Evolutionary conservation across 345 rosid species (phyloP).

Genomic region (Carallia pectinifolia): DNA sequence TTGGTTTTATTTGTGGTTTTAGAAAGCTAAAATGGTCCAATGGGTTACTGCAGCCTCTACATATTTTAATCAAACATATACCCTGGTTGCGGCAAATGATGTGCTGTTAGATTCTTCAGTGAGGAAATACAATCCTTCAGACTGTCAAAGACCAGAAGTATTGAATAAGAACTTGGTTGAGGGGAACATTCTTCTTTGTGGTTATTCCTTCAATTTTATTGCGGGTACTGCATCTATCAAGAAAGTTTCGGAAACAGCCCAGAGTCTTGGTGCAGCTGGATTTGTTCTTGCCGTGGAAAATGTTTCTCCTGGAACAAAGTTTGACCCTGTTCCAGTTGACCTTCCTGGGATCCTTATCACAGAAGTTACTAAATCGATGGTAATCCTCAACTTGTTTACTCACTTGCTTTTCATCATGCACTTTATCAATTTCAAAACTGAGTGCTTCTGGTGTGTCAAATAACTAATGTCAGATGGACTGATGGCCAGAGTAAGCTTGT

Average conservation of each 20-base stretch:
- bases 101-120: constrained; percentile 77
- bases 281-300: constrained; percentile 98
- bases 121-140: constrained; percentile 70
- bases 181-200: constrained; percentile 95
- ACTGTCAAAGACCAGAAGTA: constrained; percentile 93
- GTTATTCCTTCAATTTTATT: constrained; percentile 97
- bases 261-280: constrained; percentile 88
- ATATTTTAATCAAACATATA: constrained; percentile 60
- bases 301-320: constrained; percentile 92
- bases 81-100: constrained; percentile 96
- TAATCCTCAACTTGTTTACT: constrained; percentile 25
- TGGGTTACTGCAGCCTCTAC: constrained; percentile 76
- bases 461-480: background rate
- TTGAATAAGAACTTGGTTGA: constrained; percentile 72
- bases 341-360: constrained; percentile 88
- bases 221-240: constrained; percentile 90
- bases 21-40: constrained; percentile 19
- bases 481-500: background rate
- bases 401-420: background rate
- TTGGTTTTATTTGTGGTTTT: constrained; percentile 4
- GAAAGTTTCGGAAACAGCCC: constrained; percentile 90
- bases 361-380: constrained; percentile 81
- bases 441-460: background rate
- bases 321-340: constrained; percentile 88
- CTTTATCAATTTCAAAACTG: background rate